Base-by-base conservation (phyloP, 345 rosid genomes). In the Cardamine chenopodiifolia region DNA sequence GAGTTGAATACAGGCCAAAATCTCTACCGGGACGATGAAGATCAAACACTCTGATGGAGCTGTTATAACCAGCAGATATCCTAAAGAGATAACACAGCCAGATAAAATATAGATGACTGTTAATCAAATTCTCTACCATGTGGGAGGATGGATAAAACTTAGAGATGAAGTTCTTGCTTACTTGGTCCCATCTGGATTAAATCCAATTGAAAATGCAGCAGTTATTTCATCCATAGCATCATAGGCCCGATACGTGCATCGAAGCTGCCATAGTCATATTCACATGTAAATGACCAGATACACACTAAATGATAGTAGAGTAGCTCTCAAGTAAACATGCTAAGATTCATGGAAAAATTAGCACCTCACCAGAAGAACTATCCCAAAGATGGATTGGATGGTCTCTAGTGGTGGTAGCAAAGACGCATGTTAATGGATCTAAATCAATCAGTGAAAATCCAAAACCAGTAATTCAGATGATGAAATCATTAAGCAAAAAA, bases 321-420 rank as follows among this genome's bases (percentile, higher is more conserved):
- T 45, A 70, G 64, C 23, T 70, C 54, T 23, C 45, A 0, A 75
- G 15, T 28, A 34, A 23, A 61, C 14, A 40, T 53, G 25, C 19
- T 13, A 40, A 20, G 25, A 5, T 31, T 45, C 29, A 44, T 34
- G 29, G 60, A 58, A 23, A 68, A 62, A 75, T 58, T 68, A 82
- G 62, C 82, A 95, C 99, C 98, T 82, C 79, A 83, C 97, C 98
- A 75, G 97, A 84, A 72, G 88, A 71, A 66, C 97, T 93, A 82
- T 95, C 99, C 98, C 96, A 92, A 55, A 95, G 89, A 89, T 95
- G 99, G 71, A 95, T 95, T 1, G 99, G 99, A 82, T 92, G 99
- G 86, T 95, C 99, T 54, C 94, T 94, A 32, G 90, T 86, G 2
- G 90, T 81, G 55, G 84, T 89, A 57, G 98, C 99, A 52, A 95